Base-by-base conservation (phyloP, 768 basidiomycete genomes). In the Sistotremastrum niveocremeum region DNA sequence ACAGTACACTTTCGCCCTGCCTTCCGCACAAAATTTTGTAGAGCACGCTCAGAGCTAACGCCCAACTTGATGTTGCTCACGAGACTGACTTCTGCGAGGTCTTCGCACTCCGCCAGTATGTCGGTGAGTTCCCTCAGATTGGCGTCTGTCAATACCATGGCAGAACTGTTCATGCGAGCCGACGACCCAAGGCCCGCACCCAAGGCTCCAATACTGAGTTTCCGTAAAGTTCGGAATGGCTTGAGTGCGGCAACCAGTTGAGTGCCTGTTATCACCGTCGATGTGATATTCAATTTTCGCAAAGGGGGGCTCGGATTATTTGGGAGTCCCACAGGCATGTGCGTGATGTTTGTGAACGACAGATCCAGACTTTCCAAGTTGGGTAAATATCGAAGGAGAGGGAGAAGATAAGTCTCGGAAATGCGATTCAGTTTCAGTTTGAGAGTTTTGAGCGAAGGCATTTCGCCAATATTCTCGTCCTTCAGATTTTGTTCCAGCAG, bases 11-110 rank as follows among this genome's bases (percentile, higher is more conserved):
- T 68, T 49, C 76, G 65, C 28, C 82, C 81, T 9, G 82, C 72
- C 6, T 58, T 61, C 39, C 57, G 53, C 31, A 84, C 53, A 49
- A 83, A 71, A 28, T 65, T 55, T 2, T 60, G 52, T 4, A 82
- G 54, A 1, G 73, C 60, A 3, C 62, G 53, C 6, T 62, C 55
- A 5, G 64, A 59, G 0, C 57, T 54, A n/a, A 62, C 44, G 5
- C 75, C 76, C 11, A 84, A 56, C 48, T 78, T 81, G 4, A 66
- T 65, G 53, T 84, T 84, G 5, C 76, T 76, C 5, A 79, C 79
- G 6, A 84, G 62, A 54, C 62, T 83, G 42, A 84, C 47, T 48
- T 63, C 68, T 45, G 77, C 72, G 29, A 84, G 60, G 28, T 56
- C 49, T 7, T 51, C 37, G 49, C 61, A 68, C 0, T 49, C 42